Conservation (phyloP, 1,284 basidiomycete genomes). For the Puccinia polysora region DNA sequence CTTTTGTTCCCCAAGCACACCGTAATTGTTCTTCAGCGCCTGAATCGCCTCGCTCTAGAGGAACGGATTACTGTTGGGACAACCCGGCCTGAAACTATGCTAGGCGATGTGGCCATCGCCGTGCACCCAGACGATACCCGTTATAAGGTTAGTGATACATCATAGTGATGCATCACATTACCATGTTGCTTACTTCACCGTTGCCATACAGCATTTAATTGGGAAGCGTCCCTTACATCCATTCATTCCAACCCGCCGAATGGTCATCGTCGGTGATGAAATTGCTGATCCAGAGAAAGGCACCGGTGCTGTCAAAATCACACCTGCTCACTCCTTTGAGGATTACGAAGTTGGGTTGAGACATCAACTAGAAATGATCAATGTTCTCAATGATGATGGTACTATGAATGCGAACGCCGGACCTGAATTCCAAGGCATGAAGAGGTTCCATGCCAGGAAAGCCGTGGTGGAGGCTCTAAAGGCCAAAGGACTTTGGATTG, state of each 20-base stretch:
- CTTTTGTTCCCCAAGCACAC: neutral
- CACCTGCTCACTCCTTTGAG: conserved; percentile 96
- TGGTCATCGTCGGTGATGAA: conserved; percentile 83
- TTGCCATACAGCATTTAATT: conserved; percentile 66
- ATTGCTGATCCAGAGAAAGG: conserved; percentile 90
- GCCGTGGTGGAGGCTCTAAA: conserved; percentile 79
- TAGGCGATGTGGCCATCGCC: conserved; percentile 95
- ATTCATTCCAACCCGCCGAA: conserved; percentile 71
- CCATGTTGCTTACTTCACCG: conserved; percentile 5
- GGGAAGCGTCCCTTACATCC: conserved; percentile 90
- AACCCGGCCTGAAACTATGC: conserved; percentile 97
- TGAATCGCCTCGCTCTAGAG: conserved; percentile 57
- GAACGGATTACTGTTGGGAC: conserved; percentile 92
- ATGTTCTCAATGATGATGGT: conserved; percentile 93
- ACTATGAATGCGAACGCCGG: conserved; percentile 91
- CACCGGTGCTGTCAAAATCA: conserved; percentile 98
- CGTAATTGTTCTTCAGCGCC: neutral
- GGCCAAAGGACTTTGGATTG: conserved; percentile 78
- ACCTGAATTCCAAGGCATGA: conserved; percentile 70
- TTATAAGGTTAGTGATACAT: conserved; percentile 63
- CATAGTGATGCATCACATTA: neutral
- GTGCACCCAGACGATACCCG: conserved; percentile 89
- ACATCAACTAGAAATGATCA: conserved; percentile 88
- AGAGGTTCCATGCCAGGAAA: conserved; percentile 87
- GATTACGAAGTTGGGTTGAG: conserved; percentile 92